A percentile compares a stretch with the other conserved stretches of the same genome.
phyloP scores from a whole-genome alignment of 345 rosid species.

The Nephelium lappaceum region DNA sequence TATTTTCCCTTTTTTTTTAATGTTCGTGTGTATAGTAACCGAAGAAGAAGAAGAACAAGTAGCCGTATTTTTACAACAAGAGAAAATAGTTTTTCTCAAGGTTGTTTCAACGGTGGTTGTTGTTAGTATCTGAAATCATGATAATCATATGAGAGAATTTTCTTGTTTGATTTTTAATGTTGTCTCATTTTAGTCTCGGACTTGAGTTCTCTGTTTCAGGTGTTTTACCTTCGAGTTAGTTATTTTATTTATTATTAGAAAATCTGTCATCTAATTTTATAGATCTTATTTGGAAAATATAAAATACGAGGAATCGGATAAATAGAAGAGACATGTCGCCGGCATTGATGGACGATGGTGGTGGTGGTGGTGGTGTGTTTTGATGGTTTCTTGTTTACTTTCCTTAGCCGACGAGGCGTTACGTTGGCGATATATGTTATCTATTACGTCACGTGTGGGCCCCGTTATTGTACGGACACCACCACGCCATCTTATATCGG shows the following conservation, averaged over 20 bases:
- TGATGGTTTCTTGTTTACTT: neutral
- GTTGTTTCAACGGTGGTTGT: conserved; percentile 10
- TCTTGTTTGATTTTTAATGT: neutral
- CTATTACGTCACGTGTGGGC: conserved; percentile 27
- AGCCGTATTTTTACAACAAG: conserved; percentile 37
- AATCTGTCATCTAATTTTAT: neutral
- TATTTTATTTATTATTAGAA: too few species aligned
- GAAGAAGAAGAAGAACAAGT: conserved; percentile 19
- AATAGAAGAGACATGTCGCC: conserved; percentile 41
- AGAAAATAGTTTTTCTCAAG: neutral
- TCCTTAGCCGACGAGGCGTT: neutral
- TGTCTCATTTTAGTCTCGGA: too few species aligned
- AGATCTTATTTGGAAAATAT: neutral
- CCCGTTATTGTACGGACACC: conserved; percentile 10
- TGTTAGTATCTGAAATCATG: neutral
- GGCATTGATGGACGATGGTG: conserved; percentile 19
- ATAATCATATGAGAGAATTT: neutral
- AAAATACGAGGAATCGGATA: neutral
- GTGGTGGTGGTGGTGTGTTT: conserved; percentile 15
- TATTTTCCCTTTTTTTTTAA: neutral
- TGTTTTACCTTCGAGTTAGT: too few species aligned
- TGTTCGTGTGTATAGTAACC: conserved; percentile 39
- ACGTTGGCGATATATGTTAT: neutral
- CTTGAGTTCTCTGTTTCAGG: neutral
- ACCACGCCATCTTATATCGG: neutral